Conservation (phyloP, 1,284 basidiomycete species). For the Moesziomyces antarcticus region DNA sequence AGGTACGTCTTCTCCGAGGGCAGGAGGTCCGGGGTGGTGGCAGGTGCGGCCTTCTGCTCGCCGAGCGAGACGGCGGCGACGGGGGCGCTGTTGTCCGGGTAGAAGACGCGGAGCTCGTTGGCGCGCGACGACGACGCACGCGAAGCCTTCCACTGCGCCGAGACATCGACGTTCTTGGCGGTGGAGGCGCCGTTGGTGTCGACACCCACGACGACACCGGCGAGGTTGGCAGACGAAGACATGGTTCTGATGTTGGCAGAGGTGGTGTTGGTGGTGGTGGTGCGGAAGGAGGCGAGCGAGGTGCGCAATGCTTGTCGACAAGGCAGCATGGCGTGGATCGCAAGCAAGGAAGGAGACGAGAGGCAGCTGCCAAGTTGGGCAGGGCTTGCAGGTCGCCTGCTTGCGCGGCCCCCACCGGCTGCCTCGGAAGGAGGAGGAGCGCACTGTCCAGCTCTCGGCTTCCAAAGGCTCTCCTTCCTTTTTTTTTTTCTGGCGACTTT, state of each 20-base stretch:
- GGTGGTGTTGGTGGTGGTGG: conserved; percentile 13
- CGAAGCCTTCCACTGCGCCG: conserved; percentile 60
- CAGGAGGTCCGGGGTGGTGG: conserved; percentile 58
- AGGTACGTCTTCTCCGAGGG: conserved; percentile 54
- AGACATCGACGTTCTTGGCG: conserved; percentile 53
- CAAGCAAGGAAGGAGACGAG: neutral
- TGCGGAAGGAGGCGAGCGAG: conserved; percentile 12
- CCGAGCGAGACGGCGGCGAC: conserved; percentile 62
- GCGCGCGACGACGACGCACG: conserved; percentile 57
- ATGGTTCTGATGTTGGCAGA: conserved; percentile 19
- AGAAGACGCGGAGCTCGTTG: conserved; percentile 63
- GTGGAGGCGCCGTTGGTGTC: conserved; percentile 48
- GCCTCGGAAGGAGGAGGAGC: neutral
- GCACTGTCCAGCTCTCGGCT: neutral
- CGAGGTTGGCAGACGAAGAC: conserved; percentile 25
- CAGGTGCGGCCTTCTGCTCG: conserved; percentile 58
- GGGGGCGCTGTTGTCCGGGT: conserved; percentile 45
- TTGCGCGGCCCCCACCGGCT: no score
- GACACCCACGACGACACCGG: conserved; percentile 53
- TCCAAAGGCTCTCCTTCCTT: neutral
- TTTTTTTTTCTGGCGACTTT: conserved; percentile 3
- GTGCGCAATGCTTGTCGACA: conserved; percentile 38
- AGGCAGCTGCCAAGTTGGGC: neutral
- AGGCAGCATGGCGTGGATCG: conserved; percentile 33
- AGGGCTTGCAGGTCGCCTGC: neutral